Base-by-base conservation (phyloP, 495 filamentous ascomycete species). In the Bryoglossum gracile region DNA sequence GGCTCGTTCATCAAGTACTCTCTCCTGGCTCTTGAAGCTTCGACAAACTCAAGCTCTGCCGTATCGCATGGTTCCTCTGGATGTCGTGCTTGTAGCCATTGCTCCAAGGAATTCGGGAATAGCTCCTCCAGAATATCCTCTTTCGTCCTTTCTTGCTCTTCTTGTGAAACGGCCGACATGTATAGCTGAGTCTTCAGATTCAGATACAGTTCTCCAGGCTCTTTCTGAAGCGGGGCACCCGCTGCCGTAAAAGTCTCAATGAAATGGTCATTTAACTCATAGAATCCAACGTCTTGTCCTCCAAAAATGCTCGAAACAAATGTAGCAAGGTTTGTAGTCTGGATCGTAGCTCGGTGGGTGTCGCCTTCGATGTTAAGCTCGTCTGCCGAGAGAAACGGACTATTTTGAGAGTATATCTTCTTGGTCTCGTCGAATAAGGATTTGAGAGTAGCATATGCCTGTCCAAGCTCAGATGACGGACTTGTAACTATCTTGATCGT, bases 121-220 rank as follows among this genome's bases (percentile, higher is more conserved):
- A 94, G 62, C 44, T 84, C 75, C 25, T 84, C 81, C 8, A 95
- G 59, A 3, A 87, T 71, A 26, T 83, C 82, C 3, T 82, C 80
- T 38, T 75, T 77, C 2, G 77, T 72, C 16, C 75, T 76, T 32
- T 86, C 77, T 16, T 77, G 75, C 43, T 77, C 81, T 34, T 75
- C 70, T 36, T 69, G 63, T 14, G 68, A 59, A 57, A 87, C 73
- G 2, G 85, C 79, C 2, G 84, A 81, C 43, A 94, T 83, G 52
- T 90, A 86, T 8, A 82, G 80, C 50, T 94, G 87, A 1, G 89
- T 94, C 62, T 95, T 95, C 14, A 95, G 70, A 46, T 88, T 83
- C 14, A 95, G 69, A 53, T 86, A 86, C 21, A 95, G 55, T 21
- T 82, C 76, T 10, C 80, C 82, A 51, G 83, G 80, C 39, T 78